These are phyloP conservation scores for Allium sativum DNA, from an alignment of 106 monocot genomes.

Conservation along the genomic window DNA sequence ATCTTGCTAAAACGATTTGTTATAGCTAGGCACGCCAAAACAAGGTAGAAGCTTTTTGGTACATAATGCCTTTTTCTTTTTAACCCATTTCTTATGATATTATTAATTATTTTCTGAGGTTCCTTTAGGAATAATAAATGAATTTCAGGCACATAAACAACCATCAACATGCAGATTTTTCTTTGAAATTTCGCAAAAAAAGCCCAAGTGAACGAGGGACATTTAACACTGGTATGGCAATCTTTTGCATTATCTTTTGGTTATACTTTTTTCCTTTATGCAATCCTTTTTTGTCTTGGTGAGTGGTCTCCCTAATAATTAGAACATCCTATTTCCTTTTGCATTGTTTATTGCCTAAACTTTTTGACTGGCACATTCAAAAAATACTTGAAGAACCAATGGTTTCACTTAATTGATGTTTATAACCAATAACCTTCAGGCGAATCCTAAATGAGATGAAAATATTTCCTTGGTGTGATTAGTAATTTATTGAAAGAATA, in stretches of 20 bases:
- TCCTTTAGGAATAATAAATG: not conserved
- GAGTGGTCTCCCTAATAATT: slow-evolving; percentile 6
- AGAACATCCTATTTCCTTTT: slow-evolving; percentile 11
- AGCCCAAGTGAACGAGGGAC: not conserved
- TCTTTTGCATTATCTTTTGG: slow-evolving; percentile 7
- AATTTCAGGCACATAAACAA: not conserved
- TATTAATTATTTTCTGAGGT: slow-evolving; percentile 1
- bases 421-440: not conserved
- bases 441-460: not conserved
- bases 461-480: not conserved
- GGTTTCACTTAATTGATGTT: not conserved
- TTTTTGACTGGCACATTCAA: slow-evolving; percentile 4
- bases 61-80: slow-evolving; percentile 4
- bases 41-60: slow-evolving; percentile 1
- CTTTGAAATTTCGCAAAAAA: not conserved
- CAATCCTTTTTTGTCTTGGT: slow-evolving; percentile 11
- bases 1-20: too few species aligned
- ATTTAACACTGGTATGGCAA: not conserved
- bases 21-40: slow-evolving; percentile 5
- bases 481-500: not conserved
- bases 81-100: slow-evolving; percentile 5
- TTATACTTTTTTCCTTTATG: slow-evolving; percentile 10
- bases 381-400: not conserved
- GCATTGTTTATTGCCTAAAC: not conserved
- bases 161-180: not conserved